Base-by-base conservation (phyloP, 179 eudicot genomes). In the Monotropa hypopitys region DNA sequence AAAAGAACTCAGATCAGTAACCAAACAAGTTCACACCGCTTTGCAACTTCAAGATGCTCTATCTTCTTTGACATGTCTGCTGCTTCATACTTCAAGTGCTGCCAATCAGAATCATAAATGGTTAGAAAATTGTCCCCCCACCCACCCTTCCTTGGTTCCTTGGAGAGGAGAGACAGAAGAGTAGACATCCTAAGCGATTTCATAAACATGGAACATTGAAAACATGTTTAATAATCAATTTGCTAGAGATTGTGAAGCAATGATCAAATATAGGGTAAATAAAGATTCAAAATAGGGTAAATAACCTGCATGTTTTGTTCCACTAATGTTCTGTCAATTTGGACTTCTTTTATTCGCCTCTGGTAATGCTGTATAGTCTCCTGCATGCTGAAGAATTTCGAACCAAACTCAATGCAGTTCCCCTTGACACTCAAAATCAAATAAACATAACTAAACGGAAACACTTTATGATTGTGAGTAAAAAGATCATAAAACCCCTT, bases 31-130 rank as follows among this genome's bases (percentile, higher is more conserved):
- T 46, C 47, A 21, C 49, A 94, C 98, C 97, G 78, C 80, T 92
- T 94, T 65, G 97, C 81, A 68, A 80, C 76, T 84, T 94, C 97
- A 38, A 91, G 85, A 3, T 66, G 76, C 81, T 94, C 97, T 28
- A 94, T 87, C 88, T 86, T 94, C 85, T 90, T 88, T 76, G 83
- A 66, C 91, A 92, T 78, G 70, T 65, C 81, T 76, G 86, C 89
- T 28, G 91, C 84, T 84, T 89, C 97, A 68, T 87, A 80, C 86
- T 90, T 89, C 86, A 91, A 75, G 50, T 85, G 87, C 97, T 92
- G 88, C 84, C 80, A 76, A 62, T 45, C 30, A 40, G 28, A 72
- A 65, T 38, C 40, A 53, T 12, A 16, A 56, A 50, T 70, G 30
- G 51, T 33, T 47, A 62, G 46, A 50, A 38, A 23, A 6, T 0